These are phyloP conservation scores for Aspergillus chevalieri DNA, from an alignment of 2,329 filamentous ascomycete genomes.

Conservation along the genomic window DNA sequence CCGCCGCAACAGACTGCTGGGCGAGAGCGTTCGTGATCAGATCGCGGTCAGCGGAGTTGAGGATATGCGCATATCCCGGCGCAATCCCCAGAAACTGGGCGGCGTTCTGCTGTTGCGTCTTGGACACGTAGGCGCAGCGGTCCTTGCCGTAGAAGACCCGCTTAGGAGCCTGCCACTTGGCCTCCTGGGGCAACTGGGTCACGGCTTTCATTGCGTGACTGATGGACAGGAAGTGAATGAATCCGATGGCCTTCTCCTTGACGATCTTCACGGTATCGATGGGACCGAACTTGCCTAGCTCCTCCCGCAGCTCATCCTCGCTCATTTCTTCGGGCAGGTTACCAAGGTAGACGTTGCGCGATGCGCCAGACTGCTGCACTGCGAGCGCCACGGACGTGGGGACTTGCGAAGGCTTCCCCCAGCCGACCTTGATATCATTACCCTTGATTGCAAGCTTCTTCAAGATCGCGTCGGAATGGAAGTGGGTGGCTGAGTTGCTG, in stretches of 20 bases:
- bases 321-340: conserved; percentile 84
- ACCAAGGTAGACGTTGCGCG: conserved; percentile 92
- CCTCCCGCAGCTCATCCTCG: conserved; percentile 89
- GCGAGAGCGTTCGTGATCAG: conserved; percentile 93
- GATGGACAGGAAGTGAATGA: conserved; percentile 95
- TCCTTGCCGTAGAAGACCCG: conserved; percentile 99
- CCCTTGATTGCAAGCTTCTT: conserved; percentile 99
- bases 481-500: conserved; percentile 94
- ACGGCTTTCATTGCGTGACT: conserved; percentile 98
- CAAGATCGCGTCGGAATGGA: conserved; percentile 98
- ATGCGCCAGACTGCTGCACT: conserved; percentile 94
- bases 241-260: conserved; percentile 94
- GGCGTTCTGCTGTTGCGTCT: conserved; percentile 98
- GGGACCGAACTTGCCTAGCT: conserved; percentile 89
- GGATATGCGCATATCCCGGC: conserved; percentile 89
- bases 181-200: conserved; percentile 87
- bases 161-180: conserved; percentile 92
- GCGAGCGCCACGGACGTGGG: conserved; percentile 95
- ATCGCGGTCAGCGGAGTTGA: conserved; percentile 93
- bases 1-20: conserved; percentile 94
- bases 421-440: conserved; percentile 98
- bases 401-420: conserved; percentile 97
- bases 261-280: conserved; percentile 98
- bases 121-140: conserved; percentile 95
- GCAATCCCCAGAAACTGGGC: conserved; percentile 97